These are phyloP conservation scores for Fusarium sp. DNA, from an alignment of 2,329 filamentous ascomycete species.

Conservation along the genomic window DNA sequence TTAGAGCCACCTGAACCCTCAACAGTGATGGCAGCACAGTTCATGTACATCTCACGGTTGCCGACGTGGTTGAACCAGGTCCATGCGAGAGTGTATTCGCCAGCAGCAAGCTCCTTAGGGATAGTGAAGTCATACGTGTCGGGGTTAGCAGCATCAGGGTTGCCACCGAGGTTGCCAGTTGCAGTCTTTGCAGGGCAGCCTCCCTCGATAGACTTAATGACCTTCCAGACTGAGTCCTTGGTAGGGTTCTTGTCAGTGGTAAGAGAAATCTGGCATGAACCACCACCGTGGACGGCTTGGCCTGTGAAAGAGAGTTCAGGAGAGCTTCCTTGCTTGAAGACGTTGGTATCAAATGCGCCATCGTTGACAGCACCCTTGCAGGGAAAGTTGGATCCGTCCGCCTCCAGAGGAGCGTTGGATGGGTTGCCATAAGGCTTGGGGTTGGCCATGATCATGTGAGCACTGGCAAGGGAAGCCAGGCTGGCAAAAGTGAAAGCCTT, in stretches of 20 bases:
- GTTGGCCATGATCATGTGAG: slow-evolving; percentile 80
- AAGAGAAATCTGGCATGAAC: slow-evolving; percentile 89
- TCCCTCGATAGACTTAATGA: slow-evolving; percentile 88
- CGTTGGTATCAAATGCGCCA: slow-evolving; percentile 63
- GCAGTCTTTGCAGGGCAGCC: slow-evolving; percentile 78
- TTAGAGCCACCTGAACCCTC: slow-evolving; percentile 64
- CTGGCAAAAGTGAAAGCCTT: slow-evolving; percentile 65
- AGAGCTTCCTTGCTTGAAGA: slow-evolving; percentile 62
- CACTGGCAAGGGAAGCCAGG: slow-evolving; percentile 71
- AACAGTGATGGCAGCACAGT: slow-evolving; percentile 83
- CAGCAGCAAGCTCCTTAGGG: slow-evolving; percentile 77
- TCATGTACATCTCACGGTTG: slow-evolving; percentile 98
- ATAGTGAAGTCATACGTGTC: slow-evolving; percentile 77
- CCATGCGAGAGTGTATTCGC: slow-evolving; percentile 87
- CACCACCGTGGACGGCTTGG: slow-evolving; percentile 85
- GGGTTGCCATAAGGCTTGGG: slow-evolving; percentile 72
- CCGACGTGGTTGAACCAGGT: slow-evolving; percentile 95
- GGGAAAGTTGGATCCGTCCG: slow-evolving; percentile 77
- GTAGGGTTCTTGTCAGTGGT: slow-evolving; percentile 81
- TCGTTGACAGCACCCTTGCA: slow-evolving; percentile 75
- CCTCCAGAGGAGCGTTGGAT: slow-evolving; percentile 73
- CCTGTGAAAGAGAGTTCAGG: slow-evolving; percentile 74
- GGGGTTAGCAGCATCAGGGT: slow-evolving; percentile 59
- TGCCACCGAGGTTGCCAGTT: slow-evolving; percentile 68
- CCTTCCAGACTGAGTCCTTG: slow-evolving; percentile 80